Base-by-base conservation (phyloP, 208 protist genomes). In the Trypanosoma caninum region DNA sequence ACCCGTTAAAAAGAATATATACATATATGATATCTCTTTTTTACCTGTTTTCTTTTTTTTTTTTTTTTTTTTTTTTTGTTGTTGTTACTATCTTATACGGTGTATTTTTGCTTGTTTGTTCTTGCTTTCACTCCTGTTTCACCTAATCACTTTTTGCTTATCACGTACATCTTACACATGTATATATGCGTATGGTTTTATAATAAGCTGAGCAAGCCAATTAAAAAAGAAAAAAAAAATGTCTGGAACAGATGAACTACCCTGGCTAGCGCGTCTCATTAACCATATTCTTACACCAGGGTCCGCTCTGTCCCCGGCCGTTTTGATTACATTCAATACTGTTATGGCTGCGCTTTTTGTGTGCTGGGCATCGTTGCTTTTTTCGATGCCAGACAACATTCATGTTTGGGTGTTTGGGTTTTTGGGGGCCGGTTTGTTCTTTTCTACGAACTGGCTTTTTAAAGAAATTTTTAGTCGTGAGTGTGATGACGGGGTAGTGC, bases 401-500 rank as follows among this genome's bases (percentile, higher is more conserved):
- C 89, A 95, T 60, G 69, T 95, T 5, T 95, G 89, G 89, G 77
- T 74, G 2, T 95, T 95, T 68, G 85, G 85, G n/a, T 62, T 93
- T 22, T 73, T 95, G n/a, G 80, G 78, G 2, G 41, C 83, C 6
- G 89, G 89, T 14, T 75, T 95, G 38, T 67, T 74, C 1, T 57
- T 76, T 25, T 93, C 85, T 1, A 95, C 89, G 18, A 95, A 95
- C 59, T 95, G 89, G 89, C 52, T 93, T 33, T 93, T 95, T 84
- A 82, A 80, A 50, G 71, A 92, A 30, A 45, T 91, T 56, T 91
- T 91, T 59, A 78, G 65, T 31, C 57, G 68, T 30, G 78, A 76
- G n/a, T 60, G 85, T 18, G 78, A 88, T 47, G 83, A 80, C 33
- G 71, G 64, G 42, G 79, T 68, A 18, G 69, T 78, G 40, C 59